These are phyloP conservation scores for Pulveroboletus sp. DNA, from an alignment of 768 basidiomycete species.

Conservation along the genomic window DNA sequence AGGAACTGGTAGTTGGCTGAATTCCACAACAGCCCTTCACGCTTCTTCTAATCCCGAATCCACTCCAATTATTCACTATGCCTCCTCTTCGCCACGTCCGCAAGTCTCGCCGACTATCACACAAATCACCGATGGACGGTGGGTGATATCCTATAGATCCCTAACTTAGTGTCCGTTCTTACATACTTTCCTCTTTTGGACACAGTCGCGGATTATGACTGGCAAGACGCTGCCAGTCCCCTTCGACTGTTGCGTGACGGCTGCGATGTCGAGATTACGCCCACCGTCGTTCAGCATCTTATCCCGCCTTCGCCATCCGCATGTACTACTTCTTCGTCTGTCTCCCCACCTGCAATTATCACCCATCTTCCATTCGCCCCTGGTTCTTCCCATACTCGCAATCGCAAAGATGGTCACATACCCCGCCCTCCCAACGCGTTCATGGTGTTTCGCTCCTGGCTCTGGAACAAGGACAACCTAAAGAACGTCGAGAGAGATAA, in stretches of 20 bases:
- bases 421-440: conserved; percentile 84
- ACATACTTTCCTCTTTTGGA: conserved; percentile 35
- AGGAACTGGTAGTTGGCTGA: conserved; percentile 2
- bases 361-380: conserved; percentile 28
- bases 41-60: neutral
- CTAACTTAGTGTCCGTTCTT: conserved; percentile 30
- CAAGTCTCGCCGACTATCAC: conserved; percentile 44
- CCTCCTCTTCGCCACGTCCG: conserved; percentile 33
- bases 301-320: conserved; percentile 17
- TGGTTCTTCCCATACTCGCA: conserved; percentile 40
- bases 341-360: conserved; percentile 16
- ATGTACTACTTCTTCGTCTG: conserved; percentile 13
- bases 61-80: conserved; percentile 21
- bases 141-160: conserved; percentile 17
- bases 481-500: conserved; percentile 63
- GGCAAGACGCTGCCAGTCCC: conserved; percentile 18
- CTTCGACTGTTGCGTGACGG: conserved; percentile 22
- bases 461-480: conserved; percentile 49
- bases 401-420: conserved; percentile 47
- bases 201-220: conserved; percentile 28
- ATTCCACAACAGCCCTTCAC: conserved; percentile 1
- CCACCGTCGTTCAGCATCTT: conserved; percentile 2
- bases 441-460: conserved; percentile 74
- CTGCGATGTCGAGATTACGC: conserved; percentile 9
- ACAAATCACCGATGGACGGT: conserved; percentile 35